These are phyloP conservation scores for Crithidia fasciculata DNA, from an alignment of 208 protist species.

Conservation along the genomic window DNA sequence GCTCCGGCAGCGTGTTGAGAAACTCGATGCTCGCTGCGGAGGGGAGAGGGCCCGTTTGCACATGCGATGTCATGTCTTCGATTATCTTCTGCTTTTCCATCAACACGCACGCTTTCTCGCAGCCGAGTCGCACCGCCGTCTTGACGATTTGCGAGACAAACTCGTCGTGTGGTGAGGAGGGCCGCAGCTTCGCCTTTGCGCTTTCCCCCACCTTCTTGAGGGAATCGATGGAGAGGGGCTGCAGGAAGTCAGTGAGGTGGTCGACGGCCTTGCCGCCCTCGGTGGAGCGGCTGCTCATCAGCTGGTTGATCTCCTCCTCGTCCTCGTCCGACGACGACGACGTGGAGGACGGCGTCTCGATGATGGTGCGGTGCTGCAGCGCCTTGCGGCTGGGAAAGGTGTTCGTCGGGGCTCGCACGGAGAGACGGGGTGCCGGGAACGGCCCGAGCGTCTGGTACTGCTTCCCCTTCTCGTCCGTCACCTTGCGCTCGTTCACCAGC, in stretches of 20 bases:
- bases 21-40: constrained; percentile 86
- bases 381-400: constrained; percentile 86
- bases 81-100: constrained; percentile 93
- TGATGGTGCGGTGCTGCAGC: constrained; percentile 78
- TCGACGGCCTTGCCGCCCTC: constrained; percentile 66
- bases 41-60: constrained; percentile 77
- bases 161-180: constrained; percentile 76
- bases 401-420: constrained; percentile 66
- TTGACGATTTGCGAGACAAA: constrained; percentile 88
- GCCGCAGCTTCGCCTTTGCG: constrained; percentile 87
- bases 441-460: constrained; percentile 79
- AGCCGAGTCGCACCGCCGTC: constrained; percentile 82
- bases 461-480: constrained; percentile 84
- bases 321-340: constrained; percentile 72
- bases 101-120: constrained; percentile 86
- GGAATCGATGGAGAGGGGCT: constrained; percentile 86
- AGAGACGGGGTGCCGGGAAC: constrained; percentile 74
- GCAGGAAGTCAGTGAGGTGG: constrained; percentile 85
- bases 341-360: constrained; percentile 63
- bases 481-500: constrained; percentile 87
- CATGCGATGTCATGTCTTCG: constrained; percentile 84
- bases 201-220: constrained; percentile 91
- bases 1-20: constrained; percentile 82
- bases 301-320: constrained; percentile 47
- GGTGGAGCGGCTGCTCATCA: constrained; percentile 45